Evolutionary conservation across 2,329 filamentous ascomycete genomes (phyloP).

Genomic region (Nectriaceae sp.): DNA sequence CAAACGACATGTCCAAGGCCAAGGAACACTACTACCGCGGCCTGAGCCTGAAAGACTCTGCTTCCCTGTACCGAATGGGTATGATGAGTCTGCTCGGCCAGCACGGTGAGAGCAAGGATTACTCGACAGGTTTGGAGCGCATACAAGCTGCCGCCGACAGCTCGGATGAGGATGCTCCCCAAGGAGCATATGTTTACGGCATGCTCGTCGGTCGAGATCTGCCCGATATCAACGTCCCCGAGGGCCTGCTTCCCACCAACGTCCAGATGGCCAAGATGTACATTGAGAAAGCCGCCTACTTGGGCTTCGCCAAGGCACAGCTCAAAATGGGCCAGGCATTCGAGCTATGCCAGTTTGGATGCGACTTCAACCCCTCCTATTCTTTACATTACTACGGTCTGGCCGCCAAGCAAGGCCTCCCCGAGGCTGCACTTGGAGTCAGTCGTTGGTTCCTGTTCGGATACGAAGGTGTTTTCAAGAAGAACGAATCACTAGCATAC

Average conservation of each 20-base stretch:
- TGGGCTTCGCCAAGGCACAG: slow-evolving; percentile 95
- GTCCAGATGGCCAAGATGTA: slow-evolving; percentile 76
- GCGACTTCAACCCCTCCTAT: slow-evolving; percentile 90
- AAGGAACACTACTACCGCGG: slow-evolving; percentile 88
- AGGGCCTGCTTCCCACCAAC: slow-evolving; percentile 68
- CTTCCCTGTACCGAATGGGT: slow-evolving; percentile 81
- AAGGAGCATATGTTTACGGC: slow-evolving; percentile 92
- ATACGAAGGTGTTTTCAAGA: slow-evolving; percentile 86
- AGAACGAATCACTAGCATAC: slow-evolving; percentile 94
- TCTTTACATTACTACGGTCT: slow-evolving; percentile 96
- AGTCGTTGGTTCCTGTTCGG: slow-evolving; percentile 99
- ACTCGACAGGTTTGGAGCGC: slow-evolving; percentile 73
- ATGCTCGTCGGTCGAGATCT: slow-evolving; percentile 92
- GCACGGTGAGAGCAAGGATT: slow-evolving; percentile 86
- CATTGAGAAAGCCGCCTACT: slow-evolving; percentile 93
- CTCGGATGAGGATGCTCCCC: slow-evolving; percentile 93
- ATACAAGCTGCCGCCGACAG: slow-evolving; percentile 82
- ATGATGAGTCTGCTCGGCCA: slow-evolving; percentile 98
- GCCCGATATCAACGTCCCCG: slow-evolving; percentile 84
- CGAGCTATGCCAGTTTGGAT: slow-evolving; percentile 89
- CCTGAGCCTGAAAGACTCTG: slow-evolving; percentile 79
- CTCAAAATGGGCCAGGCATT: slow-evolving; percentile 96
- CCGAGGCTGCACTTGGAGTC: slow-evolving; percentile 92
- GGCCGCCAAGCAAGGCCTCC: slow-evolving; percentile 86
- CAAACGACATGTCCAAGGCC: slow-evolving; percentile 88